Conservation (phyloP, 345 rosid genomes). For the Gossypium sturtianum region DNA sequence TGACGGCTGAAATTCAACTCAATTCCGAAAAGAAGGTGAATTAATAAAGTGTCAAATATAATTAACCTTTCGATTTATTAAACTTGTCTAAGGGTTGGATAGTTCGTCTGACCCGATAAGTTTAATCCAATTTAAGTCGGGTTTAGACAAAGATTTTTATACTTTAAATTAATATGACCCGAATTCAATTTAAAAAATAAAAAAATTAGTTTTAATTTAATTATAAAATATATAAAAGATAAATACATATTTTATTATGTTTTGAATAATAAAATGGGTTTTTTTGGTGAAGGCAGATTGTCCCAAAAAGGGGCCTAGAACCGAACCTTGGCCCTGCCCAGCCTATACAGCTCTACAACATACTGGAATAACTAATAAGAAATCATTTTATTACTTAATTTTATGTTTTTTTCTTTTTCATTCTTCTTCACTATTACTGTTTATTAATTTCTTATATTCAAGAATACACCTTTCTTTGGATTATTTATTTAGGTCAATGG, state of each 20-base stretch:
- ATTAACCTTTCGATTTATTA: fast-evolving
- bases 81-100: fast-evolving
- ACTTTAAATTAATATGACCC: fast-evolving
- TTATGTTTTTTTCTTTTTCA: background rate
- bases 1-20: no score
- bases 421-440: background rate
- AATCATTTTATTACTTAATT: background rate
- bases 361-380: background rate
- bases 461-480: background rate
- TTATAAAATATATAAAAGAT: no score
- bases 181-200: no score
- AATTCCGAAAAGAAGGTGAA: no score
- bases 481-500: constrained; percentile 14
- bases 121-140: fast-evolving
- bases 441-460: background rate
- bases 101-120: no score
- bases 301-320: no score
- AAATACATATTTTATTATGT: no score
- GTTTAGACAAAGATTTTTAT: fast-evolving
- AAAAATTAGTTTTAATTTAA: no score
- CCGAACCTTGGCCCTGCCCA: no score
- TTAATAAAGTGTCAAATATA: no score
- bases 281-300: no score
- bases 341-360: background rate
- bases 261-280: no score